These are phyloP conservation scores for Trypanosomatidae sp. DNA, from an alignment of 208 protist species.

Conservation along the genomic window DNA sequence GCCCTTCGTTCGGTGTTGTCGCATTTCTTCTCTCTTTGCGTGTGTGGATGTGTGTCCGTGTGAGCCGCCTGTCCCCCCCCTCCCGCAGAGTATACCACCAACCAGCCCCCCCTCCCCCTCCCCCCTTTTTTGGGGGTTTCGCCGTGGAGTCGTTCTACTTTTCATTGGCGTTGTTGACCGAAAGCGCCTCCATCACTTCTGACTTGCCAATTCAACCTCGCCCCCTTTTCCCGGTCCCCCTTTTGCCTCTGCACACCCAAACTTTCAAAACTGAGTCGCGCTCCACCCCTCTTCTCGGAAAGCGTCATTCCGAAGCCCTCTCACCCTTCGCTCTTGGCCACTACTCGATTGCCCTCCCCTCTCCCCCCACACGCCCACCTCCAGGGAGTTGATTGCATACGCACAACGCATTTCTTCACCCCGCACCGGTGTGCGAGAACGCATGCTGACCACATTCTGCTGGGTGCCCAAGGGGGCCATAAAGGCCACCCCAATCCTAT, in stretches of 20 bases:
- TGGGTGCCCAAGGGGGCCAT: constrained; percentile 89
- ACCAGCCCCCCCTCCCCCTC: neutral
- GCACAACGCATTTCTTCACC: neutral
- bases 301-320: neutral
- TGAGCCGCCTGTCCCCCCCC: no score
- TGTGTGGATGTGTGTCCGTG: neutral
- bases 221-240: neutral
- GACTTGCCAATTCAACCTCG: neutral
- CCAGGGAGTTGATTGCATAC: neutral
- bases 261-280: neutral
- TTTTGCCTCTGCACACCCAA: neutral
- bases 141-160: neutral
- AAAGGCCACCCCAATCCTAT: constrained; percentile 74
- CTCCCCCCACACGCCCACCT: neutral
- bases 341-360: neutral
- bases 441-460: constrained; percentile 80
- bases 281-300: neutral
- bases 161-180: neutral
- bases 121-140: neutral
- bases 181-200: neutral
- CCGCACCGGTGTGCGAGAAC: neutral
- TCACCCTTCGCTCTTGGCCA: neutral
- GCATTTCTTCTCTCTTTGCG: neutral
- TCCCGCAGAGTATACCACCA: neutral
- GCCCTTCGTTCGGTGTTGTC: neutral